These are phyloP conservation scores for Fusarium sp. DNA, from an alignment of 2,329 filamentous ascomycete genomes.

Conservation along the genomic window DNA sequence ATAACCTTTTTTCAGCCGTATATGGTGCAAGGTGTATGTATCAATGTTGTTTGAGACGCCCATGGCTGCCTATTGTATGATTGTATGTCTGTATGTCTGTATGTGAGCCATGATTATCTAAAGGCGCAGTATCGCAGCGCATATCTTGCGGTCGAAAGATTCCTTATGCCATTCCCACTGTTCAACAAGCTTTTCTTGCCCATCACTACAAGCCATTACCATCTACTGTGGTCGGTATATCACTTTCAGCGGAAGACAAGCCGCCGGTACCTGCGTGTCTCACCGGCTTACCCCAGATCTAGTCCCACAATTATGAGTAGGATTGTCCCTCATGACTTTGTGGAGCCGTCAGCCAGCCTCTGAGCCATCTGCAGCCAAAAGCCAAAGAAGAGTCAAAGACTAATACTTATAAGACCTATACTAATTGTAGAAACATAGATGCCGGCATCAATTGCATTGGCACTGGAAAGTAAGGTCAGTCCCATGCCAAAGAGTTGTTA, in stretches of 20 bases:
- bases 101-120: neutral
- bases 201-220: neutral
- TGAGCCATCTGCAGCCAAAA: neutral
- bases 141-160: neutral
- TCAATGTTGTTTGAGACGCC: neutral
- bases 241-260: slow-evolving; percentile 5
- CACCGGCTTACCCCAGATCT: slow-evolving; percentile 38
- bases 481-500: neutral
- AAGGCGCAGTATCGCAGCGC: neutral
- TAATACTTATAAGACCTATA: neutral
- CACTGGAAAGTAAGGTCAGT: neutral
- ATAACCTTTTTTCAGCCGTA: neutral
- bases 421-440: slow-evolving; percentile 8
- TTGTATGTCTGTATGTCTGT: neutral
- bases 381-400: neutral
- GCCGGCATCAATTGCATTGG: slow-evolving; percentile 27
- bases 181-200: neutral
- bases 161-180: neutral
- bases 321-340: neutral
- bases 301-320: slow-evolving; percentile 24
- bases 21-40: neutral
- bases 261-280: slow-evolving; percentile 28
- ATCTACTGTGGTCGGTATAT: neutral
- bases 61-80: neutral
- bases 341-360: slow-evolving; percentile 14